phyloP scores from a whole-genome alignment of 352 stramenopile genomes.

The Pythium inflatum region DNA sequence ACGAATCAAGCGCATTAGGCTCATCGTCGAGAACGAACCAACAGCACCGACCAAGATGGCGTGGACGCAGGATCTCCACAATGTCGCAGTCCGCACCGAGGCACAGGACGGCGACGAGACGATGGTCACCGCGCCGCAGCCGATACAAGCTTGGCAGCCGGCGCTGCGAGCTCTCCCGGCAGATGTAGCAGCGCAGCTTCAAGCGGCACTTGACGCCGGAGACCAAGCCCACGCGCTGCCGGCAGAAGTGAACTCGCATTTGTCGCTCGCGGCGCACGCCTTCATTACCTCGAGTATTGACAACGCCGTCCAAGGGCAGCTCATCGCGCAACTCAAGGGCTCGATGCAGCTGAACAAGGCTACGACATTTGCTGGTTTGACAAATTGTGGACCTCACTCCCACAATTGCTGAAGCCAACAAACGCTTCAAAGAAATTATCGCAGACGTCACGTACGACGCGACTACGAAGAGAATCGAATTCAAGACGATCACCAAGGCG shows the following conservation, averaged over 20 bases:
- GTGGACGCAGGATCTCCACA: background rate
- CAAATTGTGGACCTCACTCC: background rate
- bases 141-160: background rate
- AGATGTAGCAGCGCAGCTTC: background rate
- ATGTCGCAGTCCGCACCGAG: background rate
- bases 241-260: background rate
- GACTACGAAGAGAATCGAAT: background rate
- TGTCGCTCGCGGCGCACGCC: background rate
- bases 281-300: background rate
- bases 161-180: background rate
- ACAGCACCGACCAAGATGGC: background rate
- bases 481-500: background rate
- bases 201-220: background rate
- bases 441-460: background rate
- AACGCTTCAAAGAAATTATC: background rate
- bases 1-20: background rate
- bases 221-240: too few relatives aligned
- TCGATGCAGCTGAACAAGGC: background rate
- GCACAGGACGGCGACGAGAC: background rate
- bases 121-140: background rate
- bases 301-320: background rate
- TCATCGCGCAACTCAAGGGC: background rate
- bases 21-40: background rate
- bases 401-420: background rate
- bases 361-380: background rate